These are phyloP conservation scores for Mangifera indica DNA, from an alignment of 345 rosid species.

Conservation along the genomic window DNA sequence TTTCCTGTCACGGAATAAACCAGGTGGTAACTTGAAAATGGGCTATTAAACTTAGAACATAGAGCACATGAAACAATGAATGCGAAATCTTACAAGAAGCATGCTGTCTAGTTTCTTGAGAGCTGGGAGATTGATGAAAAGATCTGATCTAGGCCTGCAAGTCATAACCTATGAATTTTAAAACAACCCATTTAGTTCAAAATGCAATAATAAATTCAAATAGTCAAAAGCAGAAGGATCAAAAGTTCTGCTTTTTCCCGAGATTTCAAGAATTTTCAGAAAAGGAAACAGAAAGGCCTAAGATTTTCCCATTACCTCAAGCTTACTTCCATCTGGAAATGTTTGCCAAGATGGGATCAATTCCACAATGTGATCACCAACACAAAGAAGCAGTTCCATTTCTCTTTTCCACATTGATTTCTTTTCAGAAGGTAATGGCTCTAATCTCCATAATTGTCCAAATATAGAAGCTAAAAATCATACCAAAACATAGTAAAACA, in stretches of 20 bases:
- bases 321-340: constrained; percentile 81
- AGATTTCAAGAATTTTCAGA: not conserved
- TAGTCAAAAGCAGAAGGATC: not conserved
- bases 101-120: constrained; percentile 81
- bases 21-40: not conserved
- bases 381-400: constrained; percentile 84
- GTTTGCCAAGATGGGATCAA: constrained; percentile 89
- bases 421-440: constrained; percentile 68
- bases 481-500: not conserved
- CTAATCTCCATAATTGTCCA: constrained; percentile 95
- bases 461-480: constrained; percentile 63
- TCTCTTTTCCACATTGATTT: constrained; percentile 93
- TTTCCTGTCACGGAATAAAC: constrained; percentile 50
- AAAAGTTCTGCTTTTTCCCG: not conserved
- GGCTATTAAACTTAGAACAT: not conserved
- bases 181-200: not conserved
- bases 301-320: constrained; percentile 53
- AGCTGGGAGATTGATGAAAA: constrained; percentile 87
- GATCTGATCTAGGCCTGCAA: constrained; percentile 85
- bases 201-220: constrained; percentile 6
- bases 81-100: constrained; percentile 72
- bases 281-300: not conserved
- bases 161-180: constrained; percentile 67
- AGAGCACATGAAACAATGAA: not conserved
- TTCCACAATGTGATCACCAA: constrained; percentile 88